Evolutionary conservation across 169 alveolate species (phyloP), one percentile per base, ranked within the genome.

Genomic region (Cryptosporidium meleagridis): DNA sequence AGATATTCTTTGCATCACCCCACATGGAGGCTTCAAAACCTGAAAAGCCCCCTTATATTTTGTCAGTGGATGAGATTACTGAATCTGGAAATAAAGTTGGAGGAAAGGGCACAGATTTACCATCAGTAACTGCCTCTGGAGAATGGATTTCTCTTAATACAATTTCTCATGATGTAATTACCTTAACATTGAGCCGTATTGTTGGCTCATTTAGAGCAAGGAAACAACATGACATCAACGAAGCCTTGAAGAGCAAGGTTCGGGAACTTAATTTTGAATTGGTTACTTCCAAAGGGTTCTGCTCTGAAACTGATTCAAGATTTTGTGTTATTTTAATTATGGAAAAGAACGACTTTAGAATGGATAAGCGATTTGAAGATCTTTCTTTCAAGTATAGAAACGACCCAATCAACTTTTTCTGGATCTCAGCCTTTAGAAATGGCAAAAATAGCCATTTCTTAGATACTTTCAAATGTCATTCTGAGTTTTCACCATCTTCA

Each of bases 151-250:
- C 69, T 26, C 45, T 80, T 14, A 80, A 80, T 45, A 80, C 89
- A 9, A 80, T 80, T 16, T 80, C 89, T 10, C 53, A 59, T 48
- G 89, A 80, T 48, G 89, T 80, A 1, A 65, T 80, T 21, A 80
- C 89, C n/a, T 65, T 80, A 31, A 80, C 89, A 29, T 65, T 80
- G 31, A 80, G 89, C 37, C 37, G 89, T 9, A 41, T 80, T 18
- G 89, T 80, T 39, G 89, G 89, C n/a, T 62, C 80, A 26, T 80
- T 80, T 48, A 59, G 89, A 62, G 89, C 89, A 61, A 59, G 55
- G 33, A 59, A 65, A 29, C 73, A 80, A 35, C 86, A 73, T n/a
- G 58, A 41, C 12, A 65, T 62, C 3, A 65, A 44, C 55, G 73
- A 59, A 16, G 10, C 89, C 3, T 16, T 61, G 51, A 61, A 65